Evolutionary conservation across 2,329 filamentous ascomycete species (phyloP).

Genomic region (Ophidiomyces ophidiicola): DNA sequence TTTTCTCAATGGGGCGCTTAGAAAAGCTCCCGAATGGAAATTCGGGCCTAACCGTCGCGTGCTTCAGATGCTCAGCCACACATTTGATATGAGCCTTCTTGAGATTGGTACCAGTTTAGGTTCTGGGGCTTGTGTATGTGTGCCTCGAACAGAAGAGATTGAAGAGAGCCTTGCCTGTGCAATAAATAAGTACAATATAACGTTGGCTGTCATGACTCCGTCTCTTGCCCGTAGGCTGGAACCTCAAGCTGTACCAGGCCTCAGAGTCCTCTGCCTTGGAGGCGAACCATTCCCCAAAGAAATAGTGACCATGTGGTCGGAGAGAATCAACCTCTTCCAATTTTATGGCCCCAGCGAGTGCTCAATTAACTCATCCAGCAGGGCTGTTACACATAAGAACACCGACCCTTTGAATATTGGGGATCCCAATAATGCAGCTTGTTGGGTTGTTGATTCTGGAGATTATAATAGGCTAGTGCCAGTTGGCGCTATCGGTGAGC

Average conservation of each 20-base stretch:
- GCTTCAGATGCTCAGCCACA: slow-evolving; percentile 34
- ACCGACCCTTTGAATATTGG: slow-evolving; percentile 9
- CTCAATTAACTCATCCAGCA: slow-evolving; percentile 12
- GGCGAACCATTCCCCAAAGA: slow-evolving; percentile 28
- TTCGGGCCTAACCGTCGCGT: slow-evolving; percentile 31
- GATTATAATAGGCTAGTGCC: slow-evolving; percentile 17
- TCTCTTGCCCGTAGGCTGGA: slow-evolving; percentile 26
- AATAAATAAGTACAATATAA: slow-evolving; percentile 31
- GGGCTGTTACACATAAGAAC: background rate
- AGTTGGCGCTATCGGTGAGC: slow-evolving; percentile 20
- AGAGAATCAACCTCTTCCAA: slow-evolving; percentile 13
- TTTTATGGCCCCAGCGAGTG: slow-evolving; percentile 19
- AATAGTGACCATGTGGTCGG: slow-evolving; percentile 23
- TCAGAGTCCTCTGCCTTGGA: slow-evolving; percentile 27
- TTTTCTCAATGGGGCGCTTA: slow-evolving; percentile 39
- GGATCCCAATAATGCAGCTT: slow-evolving; percentile 7
- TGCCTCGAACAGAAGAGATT: slow-evolving; percentile 33
- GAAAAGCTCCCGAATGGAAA: slow-evolving; percentile 37
- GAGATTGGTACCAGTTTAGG: slow-evolving; percentile 26
- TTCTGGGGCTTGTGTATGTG: slow-evolving; percentile 36
- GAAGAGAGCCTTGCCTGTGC: slow-evolving; percentile 30
- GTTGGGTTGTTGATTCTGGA: slow-evolving; percentile 17
- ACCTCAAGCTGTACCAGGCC: slow-evolving; percentile 21
- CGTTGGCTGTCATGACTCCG: slow-evolving; percentile 41
- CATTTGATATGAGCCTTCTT: slow-evolving; percentile 34